A percentile compares a stretch with the other conserved stretches of the same genome.
Conservation (phyloP, 2,329 filamentous ascomycete species). For the Drechslera avenae region DNA sequence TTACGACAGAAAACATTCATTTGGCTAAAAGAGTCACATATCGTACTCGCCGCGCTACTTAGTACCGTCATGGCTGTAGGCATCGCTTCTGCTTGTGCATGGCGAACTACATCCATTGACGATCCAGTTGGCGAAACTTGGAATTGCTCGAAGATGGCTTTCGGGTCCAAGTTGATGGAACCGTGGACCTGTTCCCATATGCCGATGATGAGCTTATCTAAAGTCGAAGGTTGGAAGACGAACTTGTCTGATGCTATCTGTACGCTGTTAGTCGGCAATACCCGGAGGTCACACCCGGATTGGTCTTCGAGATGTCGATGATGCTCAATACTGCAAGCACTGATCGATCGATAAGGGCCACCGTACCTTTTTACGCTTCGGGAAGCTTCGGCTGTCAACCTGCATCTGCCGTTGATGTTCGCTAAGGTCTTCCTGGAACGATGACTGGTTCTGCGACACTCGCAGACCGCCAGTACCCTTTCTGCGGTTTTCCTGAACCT, state of each 20-base stretch:
- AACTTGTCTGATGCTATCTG: conserved; percentile 43
- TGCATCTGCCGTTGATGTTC: conserved; percentile 44
- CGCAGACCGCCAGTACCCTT: conserved; percentile 38
- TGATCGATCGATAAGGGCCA: not conserved
- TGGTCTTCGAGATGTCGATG: not conserved
- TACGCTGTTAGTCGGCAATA: not conserved
- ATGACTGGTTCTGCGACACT: conserved; percentile 31
- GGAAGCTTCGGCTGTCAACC: conserved; percentile 38
- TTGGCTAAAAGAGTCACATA: conserved; percentile 42
- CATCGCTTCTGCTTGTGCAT: conserved; percentile 13
- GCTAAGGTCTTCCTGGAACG: conserved; percentile 34
- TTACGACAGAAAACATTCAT: conserved; percentile 54
- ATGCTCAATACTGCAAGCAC: no score
- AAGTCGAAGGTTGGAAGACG: conserved; percentile 53
- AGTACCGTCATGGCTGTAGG: conserved; percentile 17
- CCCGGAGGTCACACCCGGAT: not conserved
- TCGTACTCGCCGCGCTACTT: conserved; percentile 13
- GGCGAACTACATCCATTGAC: conserved; percentile 18
- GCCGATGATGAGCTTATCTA: conserved; percentile 56
- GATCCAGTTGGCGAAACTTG: conserved; percentile 26
- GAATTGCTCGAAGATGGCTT: conserved; percentile 43
- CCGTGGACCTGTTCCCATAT: conserved; percentile 58
- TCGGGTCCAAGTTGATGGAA: conserved; percentile 50
- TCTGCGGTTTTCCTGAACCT: conserved; percentile 17
- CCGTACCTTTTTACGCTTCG: conserved; percentile 38